Percentiles rank a stretch among this genome's conserved stretches.
Evolutionary conservation across 2,329 filamentous ascomycete species (phyloP).

Genomic region (Cladophialophora chaetospira): DNA sequence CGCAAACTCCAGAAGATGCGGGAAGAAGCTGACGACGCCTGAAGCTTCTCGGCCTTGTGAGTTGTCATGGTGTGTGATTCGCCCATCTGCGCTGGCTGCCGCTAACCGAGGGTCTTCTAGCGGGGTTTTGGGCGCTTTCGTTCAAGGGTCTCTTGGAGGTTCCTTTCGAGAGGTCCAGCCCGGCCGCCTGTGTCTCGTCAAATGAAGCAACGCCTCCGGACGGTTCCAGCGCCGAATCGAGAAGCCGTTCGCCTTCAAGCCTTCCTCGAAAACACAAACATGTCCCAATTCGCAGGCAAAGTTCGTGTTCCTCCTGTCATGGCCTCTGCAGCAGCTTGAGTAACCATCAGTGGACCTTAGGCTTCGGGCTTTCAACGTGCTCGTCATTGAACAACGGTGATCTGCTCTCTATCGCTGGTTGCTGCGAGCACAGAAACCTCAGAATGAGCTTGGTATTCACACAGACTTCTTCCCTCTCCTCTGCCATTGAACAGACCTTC

Average conservation of each 20-base stretch:
- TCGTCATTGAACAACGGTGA: too few relatives aligned
- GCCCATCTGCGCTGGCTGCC: neutral
- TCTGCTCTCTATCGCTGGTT: too few relatives aligned
- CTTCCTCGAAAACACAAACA: neutral
- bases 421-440: too few relatives aligned
- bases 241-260: neutral
- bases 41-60: constrained; percentile 1
- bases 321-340: too few relatives aligned
- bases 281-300: neutral
- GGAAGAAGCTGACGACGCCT: constrained; percentile 32
- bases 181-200: neutral
- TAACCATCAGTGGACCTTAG: too few relatives aligned
- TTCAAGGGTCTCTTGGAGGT: neutral
- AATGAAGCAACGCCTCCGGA: neutral
- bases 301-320: neutral
- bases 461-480: too few relatives aligned
- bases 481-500: too few relatives aligned
- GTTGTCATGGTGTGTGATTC: neutral
- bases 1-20: constrained; percentile 16
- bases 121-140: constrained; percentile 2
- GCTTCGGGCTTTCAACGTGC: too few relatives aligned
- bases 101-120: neutral
- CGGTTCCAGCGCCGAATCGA: constrained; percentile 3
- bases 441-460: too few relatives aligned
- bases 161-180: constrained; percentile 9